Conservation (phyloP, 345 rosid genomes). For the Geranium brycei region DNA sequence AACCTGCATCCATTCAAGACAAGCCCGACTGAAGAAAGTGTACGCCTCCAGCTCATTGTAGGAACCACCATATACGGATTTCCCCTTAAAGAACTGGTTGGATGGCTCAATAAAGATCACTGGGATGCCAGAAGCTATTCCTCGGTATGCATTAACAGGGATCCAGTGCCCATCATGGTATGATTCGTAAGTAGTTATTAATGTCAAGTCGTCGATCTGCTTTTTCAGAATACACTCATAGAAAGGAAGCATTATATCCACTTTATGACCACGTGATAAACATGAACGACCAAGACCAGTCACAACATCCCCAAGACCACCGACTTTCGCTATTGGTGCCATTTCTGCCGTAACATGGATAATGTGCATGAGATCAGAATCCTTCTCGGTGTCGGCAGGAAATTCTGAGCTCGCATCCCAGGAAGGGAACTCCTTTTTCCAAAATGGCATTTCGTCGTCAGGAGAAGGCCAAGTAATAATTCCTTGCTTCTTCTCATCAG, state of each 20-base stretch:
- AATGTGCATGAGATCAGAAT: constrained; percentile 26
- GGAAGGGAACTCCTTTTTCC: constrained; percentile 37
- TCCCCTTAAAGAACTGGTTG: constrained; percentile 41
- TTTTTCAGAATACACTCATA: constrained; percentile 34
- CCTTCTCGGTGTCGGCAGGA: constrained; percentile 22
- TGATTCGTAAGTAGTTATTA: constrained; percentile 21
- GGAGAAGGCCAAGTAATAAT: constrained; percentile 32
- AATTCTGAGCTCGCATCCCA: constrained; percentile 16
- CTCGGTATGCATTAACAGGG: constrained; percentile 28
- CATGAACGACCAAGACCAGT: constrained; percentile 51
- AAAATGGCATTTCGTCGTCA: constrained; percentile 35
- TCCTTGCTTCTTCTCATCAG: not conserved
- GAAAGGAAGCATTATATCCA: constrained; percentile 46
- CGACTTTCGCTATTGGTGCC: constrained; percentile 57
- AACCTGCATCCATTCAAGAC: constrained; percentile 61
- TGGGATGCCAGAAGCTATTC: constrained; percentile 30
- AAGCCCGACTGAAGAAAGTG: constrained; percentile 44
- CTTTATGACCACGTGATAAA: constrained; percentile 35
- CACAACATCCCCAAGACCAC: constrained; percentile 56
- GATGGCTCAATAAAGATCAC: constrained; percentile 41
- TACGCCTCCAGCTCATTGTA: constrained; percentile 48
- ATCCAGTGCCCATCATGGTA: constrained; percentile 45
- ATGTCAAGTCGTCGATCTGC: constrained; percentile 23
- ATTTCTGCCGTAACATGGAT: constrained; percentile 47
- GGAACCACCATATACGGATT: constrained; percentile 38